phyloP scores from a whole-genome alignment of 1,139 yeast genomes.

The Maudiozyma humilis region DNA sequence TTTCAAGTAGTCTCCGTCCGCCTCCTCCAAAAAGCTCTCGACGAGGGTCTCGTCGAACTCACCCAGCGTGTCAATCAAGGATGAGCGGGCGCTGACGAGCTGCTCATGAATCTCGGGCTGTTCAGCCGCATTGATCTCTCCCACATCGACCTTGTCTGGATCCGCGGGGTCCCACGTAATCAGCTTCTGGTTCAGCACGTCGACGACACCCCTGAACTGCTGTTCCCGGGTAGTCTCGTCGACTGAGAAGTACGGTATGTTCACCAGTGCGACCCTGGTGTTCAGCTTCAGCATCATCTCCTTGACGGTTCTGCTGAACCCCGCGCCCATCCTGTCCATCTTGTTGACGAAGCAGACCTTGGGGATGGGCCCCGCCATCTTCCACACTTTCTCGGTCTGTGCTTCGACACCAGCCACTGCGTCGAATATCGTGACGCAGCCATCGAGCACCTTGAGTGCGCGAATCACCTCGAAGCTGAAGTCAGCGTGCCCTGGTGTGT shows the following conservation, averaged over 20 bases:
- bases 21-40: slow-evolving; percentile 65
- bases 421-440: slow-evolving; percentile 86
- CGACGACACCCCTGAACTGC: slow-evolving; percentile 71
- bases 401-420: slow-evolving; percentile 98
- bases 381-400: slow-evolving; percentile 96
- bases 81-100: slow-evolving; percentile 53
- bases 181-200: slow-evolving; percentile 60
- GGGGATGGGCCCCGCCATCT: slow-evolving; percentile 71
- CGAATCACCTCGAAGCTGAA: slow-evolving; percentile 91
- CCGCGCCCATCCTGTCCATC: slow-evolving; percentile 96
- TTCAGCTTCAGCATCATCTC: slow-evolving; percentile 75
- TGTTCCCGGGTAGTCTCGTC: slow-evolving; percentile 36
- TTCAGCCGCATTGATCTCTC: slow-evolving; percentile 32
- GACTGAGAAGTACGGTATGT: slow-evolving; percentile 59
- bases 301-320: slow-evolving; percentile 79
- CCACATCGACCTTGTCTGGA: slow-evolving; percentile 52
- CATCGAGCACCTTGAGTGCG: slow-evolving; percentile 83
- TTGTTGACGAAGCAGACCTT: slow-evolving; percentile 76
- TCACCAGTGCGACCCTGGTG: slow-evolving; percentile 66
- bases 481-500: slow-evolving; percentile 98
- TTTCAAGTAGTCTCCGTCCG: slow-evolving; percentile 55
- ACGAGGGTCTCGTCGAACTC: slow-evolving; percentile 72
- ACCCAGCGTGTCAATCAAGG: slow-evolving; percentile 74
- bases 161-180: slow-evolving; percentile 53
- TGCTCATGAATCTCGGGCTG: slow-evolving; percentile 40